Conservation (phyloP, 2,329 filamentous ascomycete species). For the Penicillium sp. region DNA sequence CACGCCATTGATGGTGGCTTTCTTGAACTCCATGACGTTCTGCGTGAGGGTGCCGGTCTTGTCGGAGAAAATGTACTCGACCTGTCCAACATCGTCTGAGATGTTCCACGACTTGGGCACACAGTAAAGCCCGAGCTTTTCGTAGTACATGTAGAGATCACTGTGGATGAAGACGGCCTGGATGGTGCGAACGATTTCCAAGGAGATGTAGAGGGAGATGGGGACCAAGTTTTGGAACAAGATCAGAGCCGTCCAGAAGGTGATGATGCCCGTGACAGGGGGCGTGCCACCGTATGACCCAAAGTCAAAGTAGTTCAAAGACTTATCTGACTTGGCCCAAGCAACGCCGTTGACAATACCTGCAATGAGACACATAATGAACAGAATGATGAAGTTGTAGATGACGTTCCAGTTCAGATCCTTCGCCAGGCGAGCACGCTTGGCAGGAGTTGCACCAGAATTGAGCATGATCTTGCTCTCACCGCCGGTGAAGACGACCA, state of each 20-base stretch:
- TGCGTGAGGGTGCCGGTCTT: constrained; percentile 89
- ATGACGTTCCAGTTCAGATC: constrained; percentile 97
- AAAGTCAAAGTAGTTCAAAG: constrained; percentile 79
- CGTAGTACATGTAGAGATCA: constrained; percentile 96
- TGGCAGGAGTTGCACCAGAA: constrained; percentile 90
- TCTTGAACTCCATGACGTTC: constrained; percentile 99
- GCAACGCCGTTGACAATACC: constrained; percentile 82
- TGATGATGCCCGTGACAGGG: constrained; percentile 84
- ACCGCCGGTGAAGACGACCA: constrained; percentile 91
- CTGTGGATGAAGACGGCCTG: constrained; percentile 98
- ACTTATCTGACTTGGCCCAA: constrained; percentile 75
- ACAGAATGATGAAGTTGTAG: constrained; percentile 90
- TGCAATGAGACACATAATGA: constrained; percentile 83
- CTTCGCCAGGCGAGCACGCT: constrained; percentile 85
- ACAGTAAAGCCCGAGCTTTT: constrained; percentile 88
- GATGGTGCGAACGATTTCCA: constrained; percentile 90
- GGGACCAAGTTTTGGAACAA: constrained; percentile 98
- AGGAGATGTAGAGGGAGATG: constrained; percentile 94
- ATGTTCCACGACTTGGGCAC: constrained; percentile 99
- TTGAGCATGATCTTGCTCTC: constrained; percentile 99
- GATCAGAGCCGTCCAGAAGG: constrained; percentile 93
- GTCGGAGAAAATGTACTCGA: constrained; percentile 98
- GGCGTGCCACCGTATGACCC: constrained; percentile 76
- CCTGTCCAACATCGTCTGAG: constrained; percentile 94
- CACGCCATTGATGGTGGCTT: constrained; percentile 93